These are phyloP conservation scores for Myriosclerotinia curreyana DNA, from an alignment of 2,329 filamentous ascomycete species.

Conservation along the genomic window DNA sequence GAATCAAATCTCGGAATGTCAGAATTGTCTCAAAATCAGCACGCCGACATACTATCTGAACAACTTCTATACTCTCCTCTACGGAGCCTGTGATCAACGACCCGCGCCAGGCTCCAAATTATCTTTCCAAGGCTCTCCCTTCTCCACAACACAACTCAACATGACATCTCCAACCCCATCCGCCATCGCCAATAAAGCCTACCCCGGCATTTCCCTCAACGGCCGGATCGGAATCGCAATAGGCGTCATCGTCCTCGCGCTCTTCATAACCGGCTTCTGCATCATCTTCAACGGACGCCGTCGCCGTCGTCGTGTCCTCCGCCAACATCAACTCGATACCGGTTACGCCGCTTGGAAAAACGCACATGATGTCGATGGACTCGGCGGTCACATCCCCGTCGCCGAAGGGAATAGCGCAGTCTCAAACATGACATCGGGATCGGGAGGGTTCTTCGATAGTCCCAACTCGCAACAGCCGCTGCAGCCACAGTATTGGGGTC, in stretches of 20 bases:
- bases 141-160: constrained; percentile 49
- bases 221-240: constrained; percentile 58
- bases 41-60: constrained; percentile 45
- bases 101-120: constrained; percentile 48
- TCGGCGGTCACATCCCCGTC: constrained; percentile 18
- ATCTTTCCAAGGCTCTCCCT: constrained; percentile 52
- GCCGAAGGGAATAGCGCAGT: constrained; percentile 7
- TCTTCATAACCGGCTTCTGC: constrained; percentile 49
- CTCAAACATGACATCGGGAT: constrained; percentile 38
- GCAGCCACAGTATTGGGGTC: constrained; percentile 46
- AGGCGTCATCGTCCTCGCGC: constrained; percentile 48
- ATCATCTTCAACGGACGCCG: constrained; percentile 58
- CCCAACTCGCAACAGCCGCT: constrained; percentile 54
- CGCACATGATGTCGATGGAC: constrained; percentile 22
- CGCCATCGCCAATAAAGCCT: constrained; percentile 34
- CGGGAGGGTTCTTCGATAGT: constrained; percentile 46
- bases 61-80: constrained; percentile 49
- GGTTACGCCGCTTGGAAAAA: constrained; percentile 33
- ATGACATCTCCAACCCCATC: constrained; percentile 49
- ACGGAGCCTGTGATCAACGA: constrained; percentile 53
- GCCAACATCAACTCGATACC: constrained; percentile 37
- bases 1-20: constrained; percentile 45
- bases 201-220: constrained; percentile 48
- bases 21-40: constrained; percentile 46
- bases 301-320: constrained; percentile 52